Evolutionary conservation across 306 rosid species (phyloP).

Genomic region (cucumber (Cucumis sativus)): DNA sequence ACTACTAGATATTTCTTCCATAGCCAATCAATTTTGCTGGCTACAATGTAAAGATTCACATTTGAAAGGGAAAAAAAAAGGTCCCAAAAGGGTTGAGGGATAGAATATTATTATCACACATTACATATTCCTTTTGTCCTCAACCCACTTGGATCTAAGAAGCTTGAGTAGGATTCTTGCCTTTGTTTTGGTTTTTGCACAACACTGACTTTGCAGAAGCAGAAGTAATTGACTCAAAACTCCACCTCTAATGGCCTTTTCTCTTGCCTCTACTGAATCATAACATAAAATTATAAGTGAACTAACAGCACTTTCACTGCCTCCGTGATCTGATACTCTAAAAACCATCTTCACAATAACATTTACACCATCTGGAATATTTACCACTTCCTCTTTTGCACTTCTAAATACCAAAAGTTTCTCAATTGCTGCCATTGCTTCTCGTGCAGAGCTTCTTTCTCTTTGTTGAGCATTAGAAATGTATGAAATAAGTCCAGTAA

Average conservation of each 20-base stretch:
- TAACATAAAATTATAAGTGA: conserved; percentile 35
- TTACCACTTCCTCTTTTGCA: conserved; percentile 38
- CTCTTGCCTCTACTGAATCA: conserved; percentile 38
- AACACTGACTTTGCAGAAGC: conserved; percentile 74
- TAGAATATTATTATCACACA: not conserved
- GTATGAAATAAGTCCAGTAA: conserved; percentile 41
- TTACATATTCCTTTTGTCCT: conserved; percentile 25
- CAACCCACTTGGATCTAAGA: conserved; percentile 51
- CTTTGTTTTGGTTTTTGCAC: conserved; percentile 45
- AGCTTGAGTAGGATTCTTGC: conserved; percentile 68
- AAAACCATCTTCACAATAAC: conserved; percentile 53
- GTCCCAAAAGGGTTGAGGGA: not conserved
- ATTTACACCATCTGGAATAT: conserved; percentile 26
- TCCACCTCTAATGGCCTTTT: conserved; percentile 52
- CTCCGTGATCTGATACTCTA: conserved; percentile 49
- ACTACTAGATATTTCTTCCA: not conserved
- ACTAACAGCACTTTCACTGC: conserved; percentile 61
- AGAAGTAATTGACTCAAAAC: conserved; percentile 48
- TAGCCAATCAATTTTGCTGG: not conserved
- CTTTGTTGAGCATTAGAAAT: conserved; percentile 28
- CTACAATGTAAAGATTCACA: not conserved
- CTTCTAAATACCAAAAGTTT: conserved; percentile 39
- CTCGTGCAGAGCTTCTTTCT: conserved; percentile 22
- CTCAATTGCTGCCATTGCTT: conserved; percentile 41
- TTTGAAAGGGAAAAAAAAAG: not conserved